Evolutionary conservation across 1,139 yeast genomes (phyloP), one percentile per base, ranked within the genome.

Genomic region (Wickerhamiella infanticola): DNA sequence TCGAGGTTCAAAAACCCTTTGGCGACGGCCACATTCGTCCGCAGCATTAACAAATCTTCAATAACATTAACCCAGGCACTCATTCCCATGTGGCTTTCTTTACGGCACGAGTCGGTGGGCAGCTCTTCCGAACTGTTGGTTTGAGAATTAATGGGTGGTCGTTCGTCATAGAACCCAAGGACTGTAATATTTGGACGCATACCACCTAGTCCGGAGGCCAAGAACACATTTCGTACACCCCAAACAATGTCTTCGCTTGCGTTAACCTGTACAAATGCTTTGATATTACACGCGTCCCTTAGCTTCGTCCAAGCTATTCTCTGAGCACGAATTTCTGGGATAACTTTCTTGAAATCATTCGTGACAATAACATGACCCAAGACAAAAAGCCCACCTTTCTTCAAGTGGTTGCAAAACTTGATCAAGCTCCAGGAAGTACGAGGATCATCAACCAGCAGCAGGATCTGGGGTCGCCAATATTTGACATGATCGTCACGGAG

Each of bases 171-270:
- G 57, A 85, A 85, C 0, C 96, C 96, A 43, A 88, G 54, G 0
- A 90, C 94, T 0, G 95, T 85, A 47, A 90, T 86, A 59, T 90
- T 90, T 1, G 98, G 98, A 55, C 76, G 80, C 97, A 90, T 90
- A 11, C 96, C 96, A 4, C 98, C 98, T 24, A 90, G 67, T 0
- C 98, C 98, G 3, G 95, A 82, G 0, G 96, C 96, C 51, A 88
- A 63, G 49, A 77, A 86, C 13, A 90, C 86, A 59, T 90, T 88
- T 49, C 97, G 68, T 0, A 85, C 94, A n/a, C 98, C 97, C 96
- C 97, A 88, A 0, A 86, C 81, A 38, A 90, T 69, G 2, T 81
- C 73, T 0, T 95, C 90, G 0, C 95, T 94, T 11, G 86, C 72
- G 0, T 90, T 86, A 45, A 90, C 77, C 59, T 90, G 98, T 3